Base-by-base conservation (phyloP, 2,329 filamentous ascomycete genomes). In the Fragosphaeria purpurea region DNA sequence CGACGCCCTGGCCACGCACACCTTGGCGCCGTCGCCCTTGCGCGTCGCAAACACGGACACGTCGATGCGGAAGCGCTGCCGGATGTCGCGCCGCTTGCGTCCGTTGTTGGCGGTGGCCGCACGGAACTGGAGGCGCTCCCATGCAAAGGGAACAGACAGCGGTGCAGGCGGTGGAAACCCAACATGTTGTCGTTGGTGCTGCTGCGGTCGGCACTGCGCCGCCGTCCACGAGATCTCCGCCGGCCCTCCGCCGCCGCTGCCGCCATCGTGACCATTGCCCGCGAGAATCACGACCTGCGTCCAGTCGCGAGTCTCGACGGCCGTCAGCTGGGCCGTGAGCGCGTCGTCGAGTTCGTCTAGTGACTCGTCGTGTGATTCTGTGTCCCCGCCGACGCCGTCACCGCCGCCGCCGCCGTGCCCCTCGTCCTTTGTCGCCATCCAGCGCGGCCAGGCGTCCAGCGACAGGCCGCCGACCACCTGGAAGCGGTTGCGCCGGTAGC, bases 21-120 rank as follows among this genome's bases (percentile, higher is more conserved):
- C 31, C 12, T 10, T 34, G 38, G 38, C 38, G 31, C 39, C 39
- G n/a, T 47, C 31, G 7, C 46, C 31, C 39, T 41, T 47, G 9
- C 46, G 39, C 12, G 39, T 41, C 7, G 39, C 40, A 42, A 22
- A 37, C 6, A 48, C 32, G 13, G 39, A 37, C 8, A 42, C 33
- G 33, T 48, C 46, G 4, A 42, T 32, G 8, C 46, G 46, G 13
- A 48, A 48, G 32, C 33, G 46, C 39, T 47, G 46, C 22, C 46
- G 32, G 31, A 47, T 47, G 38, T 47, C 38, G 31, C 39, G 46
- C 11, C 39, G 46, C 32, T 47, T 47, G 39, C 46, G 46, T 3
- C 32, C 46, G n/a, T 48, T 48, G 39, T 48, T 42, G 4, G 46
- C 39, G 13, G 46, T 48, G 32, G 46, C 46, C 32, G 46, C 35